Base-by-base conservation (phyloP, 139 green algal genomes). In the Desmodesmus armatus region DNA sequence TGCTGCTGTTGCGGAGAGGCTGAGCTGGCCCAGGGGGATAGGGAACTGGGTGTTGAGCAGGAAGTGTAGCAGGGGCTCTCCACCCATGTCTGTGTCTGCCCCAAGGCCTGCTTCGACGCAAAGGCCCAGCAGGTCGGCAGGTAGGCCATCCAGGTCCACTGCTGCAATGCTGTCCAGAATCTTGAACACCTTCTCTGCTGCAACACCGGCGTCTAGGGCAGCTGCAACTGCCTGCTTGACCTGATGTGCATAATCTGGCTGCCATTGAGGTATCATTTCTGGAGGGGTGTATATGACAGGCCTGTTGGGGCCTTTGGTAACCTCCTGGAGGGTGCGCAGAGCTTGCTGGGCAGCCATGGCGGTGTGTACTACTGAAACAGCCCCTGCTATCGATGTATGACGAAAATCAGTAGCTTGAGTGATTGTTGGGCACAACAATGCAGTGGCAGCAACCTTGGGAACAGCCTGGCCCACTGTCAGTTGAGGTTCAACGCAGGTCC, bases 51-150 rank as follows among this genome's bases (percentile, higher is more conserved):
- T 19, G 43, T 84, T 75, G 35, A 84, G 41, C 41, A 84, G 63
- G 25, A 39, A 40, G 62, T 84, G 78, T 43, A 84, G 78, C 43
- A 84, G 41, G 62, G 40, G 76, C 78, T 84, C 78, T 3, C 78
- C 78, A 35, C 41, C 31, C 3, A 84, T 43, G 37, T 82, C 76
- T 82, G 76, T 41, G 35, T 84, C 78, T 55, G 78, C 62, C 25
- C 53, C 35, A 23, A 84, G 62, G 17, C 78, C 78, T 19, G 35
- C 62, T 25, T 84, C 78, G 25, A 84, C 43, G 49, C 62, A 84
- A 27, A 25, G 21, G 44, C 41, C 63, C 31, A 77, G 19, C 13
- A 49, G 40, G 11, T 47, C 77, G 19, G 31, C 3, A 9, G 78
- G 78, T 29, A 77, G 23, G 33, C 35, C 23, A 31, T 84, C 63